phyloP scores from a whole-genome alignment of 2,329 filamentous ascomycete species.

The Penicillium aurantiogriseum region DNA sequence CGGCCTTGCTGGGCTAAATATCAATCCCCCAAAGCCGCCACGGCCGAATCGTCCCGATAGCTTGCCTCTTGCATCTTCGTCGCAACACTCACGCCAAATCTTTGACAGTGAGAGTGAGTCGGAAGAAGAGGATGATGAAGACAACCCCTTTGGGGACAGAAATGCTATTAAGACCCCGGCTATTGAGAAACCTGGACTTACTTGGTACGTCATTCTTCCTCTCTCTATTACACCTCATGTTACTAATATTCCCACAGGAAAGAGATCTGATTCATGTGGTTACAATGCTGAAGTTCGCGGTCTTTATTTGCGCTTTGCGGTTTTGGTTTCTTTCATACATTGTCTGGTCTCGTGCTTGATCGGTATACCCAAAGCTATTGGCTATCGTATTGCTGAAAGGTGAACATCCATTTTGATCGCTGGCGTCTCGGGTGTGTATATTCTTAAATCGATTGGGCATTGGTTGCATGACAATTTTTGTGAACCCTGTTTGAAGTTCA shows the following conservation, averaged over 20 bases:
- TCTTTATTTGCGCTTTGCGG: background rate
- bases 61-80: constrained; percentile 38
- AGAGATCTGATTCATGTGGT: constrained; percentile 24
- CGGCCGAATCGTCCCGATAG: constrained; percentile 61
- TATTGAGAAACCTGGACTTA: constrained; percentile 33
- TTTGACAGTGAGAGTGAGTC: constrained; percentile 57
- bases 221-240: background rate
- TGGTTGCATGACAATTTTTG: background rate
- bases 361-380: constrained; percentile 11
- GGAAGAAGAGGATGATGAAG: constrained; percentile 69
- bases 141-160: constrained; percentile 82
- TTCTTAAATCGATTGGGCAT: background rate
- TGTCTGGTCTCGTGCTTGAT: constrained; percentile 2
- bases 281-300: background rate
- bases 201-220: constrained; percentile 32
- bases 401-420: background rate
- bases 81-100: constrained; percentile 26
- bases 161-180: constrained; percentile 56
- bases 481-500: background rate
- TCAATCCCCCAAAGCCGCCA: constrained; percentile 40
- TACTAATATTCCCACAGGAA: constrained; percentile 26
- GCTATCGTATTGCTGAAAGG: constrained; percentile 5
- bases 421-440: background rate
- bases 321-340: background rate
- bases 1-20: constrained; percentile 34